Base-by-base conservation (phyloP, 2,329 filamentous ascomycete species). In the Fusarium chuoi region DNA sequence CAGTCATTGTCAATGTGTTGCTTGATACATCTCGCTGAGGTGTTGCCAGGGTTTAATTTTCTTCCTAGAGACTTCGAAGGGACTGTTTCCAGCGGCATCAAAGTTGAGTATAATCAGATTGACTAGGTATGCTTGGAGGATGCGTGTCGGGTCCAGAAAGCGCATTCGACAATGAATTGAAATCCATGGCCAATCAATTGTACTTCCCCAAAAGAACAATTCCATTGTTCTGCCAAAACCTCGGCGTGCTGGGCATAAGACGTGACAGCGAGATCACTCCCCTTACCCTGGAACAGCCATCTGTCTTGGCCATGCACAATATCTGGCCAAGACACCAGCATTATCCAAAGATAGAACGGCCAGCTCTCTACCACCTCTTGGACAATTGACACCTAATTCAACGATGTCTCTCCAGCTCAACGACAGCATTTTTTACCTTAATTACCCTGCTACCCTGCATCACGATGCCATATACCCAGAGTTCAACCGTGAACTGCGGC, bases 321-420 rank as follows among this genome's bases (percentile, higher is more conserved):
- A 28, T 55, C 33, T 30, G 38, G 66, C 66, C 64, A 63, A 69
- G 66, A 52, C 44, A 64, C 56, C 38, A 51, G 15, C 18, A 41
- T 36, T 17, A 9, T 45, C 33, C 41, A 30, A 52, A 44, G 30
- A 44, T 22, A 45, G 15, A 42, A 28, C 11, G 14, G 8, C 18
- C 26, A 26, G 35, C 45, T 12, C 56, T 36, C 3, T 35, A 17
- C 44, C 33, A 28, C 12, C 24, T 62, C 17, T n/a, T 54, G 3
- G 35, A n/a, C 24, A 26, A 54, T n/a, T 7, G n/a, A 18, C 30
- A 18, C 20, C 20, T 11, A 28, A 26, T 49, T 22, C 30, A 22
- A 14, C 7, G 20, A 12, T 48, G 5, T 28, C 35, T 35, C 6
- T 17, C 13, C 49, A 69, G 38, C 20, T 38, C 36, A 12, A n/a